Evolutionary conservation across 441 rosid species (phyloP), one percentile per base, ranked within the genome.

Genomic region (Viola pubescens): DNA sequence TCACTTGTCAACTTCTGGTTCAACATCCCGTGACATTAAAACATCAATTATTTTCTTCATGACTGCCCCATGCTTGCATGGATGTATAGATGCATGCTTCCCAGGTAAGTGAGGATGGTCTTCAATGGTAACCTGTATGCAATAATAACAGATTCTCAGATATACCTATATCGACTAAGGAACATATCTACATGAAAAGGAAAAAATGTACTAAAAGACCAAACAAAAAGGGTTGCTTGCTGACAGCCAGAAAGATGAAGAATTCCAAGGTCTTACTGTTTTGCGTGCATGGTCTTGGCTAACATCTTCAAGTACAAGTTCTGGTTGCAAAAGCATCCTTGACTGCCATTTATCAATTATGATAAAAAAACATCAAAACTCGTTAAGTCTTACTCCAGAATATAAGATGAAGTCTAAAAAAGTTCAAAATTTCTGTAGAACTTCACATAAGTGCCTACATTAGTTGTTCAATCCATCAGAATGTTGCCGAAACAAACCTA

Each of bases 41-140:
- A 90, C 94, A 70, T 90, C 99, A 67, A 90, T 90, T 61, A 94
- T 88, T 75, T 88, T 94, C 78, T 94, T 94, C 99, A 90, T 94
- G 44, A 94, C 99, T 52, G 97, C 99, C 12, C 95, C 97, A 78
- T 94, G 99, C 54, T 81, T 80, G 74, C 99, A 94, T 37, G 99
- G 99, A 78, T 90, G 97, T 41, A 94, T 87, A 61, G 99, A 94
- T 7, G 99, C 99, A 56, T 88, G 97, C 75, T 94, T 90, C 68
- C 99, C 95, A 49, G 95, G 87, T 66, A 90, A 80, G 73, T 94
- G 97, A 5, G 99, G 89, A 73, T 90, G 99, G 66, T 86, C 99
- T 78, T 88, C 99, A 62, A 90, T 90, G 11, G 99, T 94, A 40
- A 94, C 98, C 98, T 94, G 89, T 26, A 26, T 52, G n/a, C 58